A percentile compares a stretch with the other conserved stretches of the same genome.
These are phyloP conservation scores for Phytophthora boehmeriae DNA, from an alignment of 352 stramenopile genomes.

Conservation along the genomic window DNA sequence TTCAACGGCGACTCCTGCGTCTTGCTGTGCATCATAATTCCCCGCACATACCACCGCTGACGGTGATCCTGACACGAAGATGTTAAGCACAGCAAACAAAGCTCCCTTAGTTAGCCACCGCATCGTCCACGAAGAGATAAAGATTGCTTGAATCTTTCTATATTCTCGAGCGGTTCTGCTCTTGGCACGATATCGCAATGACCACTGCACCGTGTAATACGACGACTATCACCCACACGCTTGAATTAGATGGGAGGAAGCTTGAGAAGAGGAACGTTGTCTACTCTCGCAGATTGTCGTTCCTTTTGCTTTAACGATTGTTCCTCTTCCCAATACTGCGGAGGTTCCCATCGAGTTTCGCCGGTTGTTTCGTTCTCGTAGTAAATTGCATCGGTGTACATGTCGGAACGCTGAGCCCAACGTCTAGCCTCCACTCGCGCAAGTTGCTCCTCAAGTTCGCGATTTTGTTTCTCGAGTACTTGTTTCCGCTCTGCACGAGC, in stretches of 20 bases:
- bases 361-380: slow-evolving; percentile 60
- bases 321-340: slow-evolving; percentile 60
- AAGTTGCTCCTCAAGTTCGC: slow-evolving; percentile 53
- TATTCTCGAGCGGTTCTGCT: too few species aligned
- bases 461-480: slow-evolving; percentile 58
- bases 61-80: too few species aligned
- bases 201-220: too few species aligned
- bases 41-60: too few species aligned
- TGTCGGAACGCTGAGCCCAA: slow-evolving; percentile 59
- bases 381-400: slow-evolving; percentile 74
- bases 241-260: slow-evolving; percentile 26
- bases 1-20: too few species aligned
- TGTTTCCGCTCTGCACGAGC: slow-evolving; percentile 44
- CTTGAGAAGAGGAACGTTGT: slow-evolving; percentile 26
- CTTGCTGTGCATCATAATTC: too few species aligned
- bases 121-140: slow-evolving; percentile 5
- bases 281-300: slow-evolving; percentile 3
- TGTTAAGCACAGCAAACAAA: too few species aligned
- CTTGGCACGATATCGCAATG: too few species aligned
- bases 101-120: too few species aligned
- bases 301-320: slow-evolving; percentile 31
- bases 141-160: neutral
- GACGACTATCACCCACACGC: too few species aligned
- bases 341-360: slow-evolving; percentile 56
- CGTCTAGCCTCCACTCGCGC: slow-evolving; percentile 46